Base-by-base conservation (phyloP, 805 yeast species). In the Suhomyces faveliae region DNA sequence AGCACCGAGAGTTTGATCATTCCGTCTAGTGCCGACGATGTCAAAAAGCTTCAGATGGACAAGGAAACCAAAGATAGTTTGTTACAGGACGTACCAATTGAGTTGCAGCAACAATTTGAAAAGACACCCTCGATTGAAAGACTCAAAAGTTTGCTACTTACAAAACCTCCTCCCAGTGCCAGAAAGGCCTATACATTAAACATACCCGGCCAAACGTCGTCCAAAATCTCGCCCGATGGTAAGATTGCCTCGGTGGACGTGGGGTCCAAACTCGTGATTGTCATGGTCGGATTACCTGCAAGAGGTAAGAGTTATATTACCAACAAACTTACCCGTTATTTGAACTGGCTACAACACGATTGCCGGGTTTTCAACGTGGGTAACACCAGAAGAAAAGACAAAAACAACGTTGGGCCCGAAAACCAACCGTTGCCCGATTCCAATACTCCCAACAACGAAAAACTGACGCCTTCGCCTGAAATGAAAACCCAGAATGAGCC, bases 261-360 rank as follows among this genome's bases (percentile, higher is more conserved):
- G 4, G 92, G 89, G 1, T 81, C 90, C 11, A 87, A 89, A 61
- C 76, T 92, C 45, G 96, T 92, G 12, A 89, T 92, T 50, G 95
- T 94, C 15, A 92, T 92, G 98, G 97, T 92, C 12, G 99, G 99
- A 0, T 68, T 86, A 27, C 98, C 98, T 0, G 97, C 97, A 0
- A 75, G 97, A 46, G 99, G 99, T 3, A 92, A 92, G 65, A 87
- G 96, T 1, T 94, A 91, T 63, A 83, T 92, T 52, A 89, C 97
- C 45, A 92, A 90, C 66, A 92, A 94, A 63, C 74, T 92, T 42
- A 87, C 95, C 1, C 71, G 98, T 51, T 94, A 89, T 67, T 73
- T 92, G 62, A 92, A 92, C 68, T 92, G 97, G 96, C 79, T 90
- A 35, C 96, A 91, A 67, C 95, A 91, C 58, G 89, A 87, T 56